phyloP scores from a whole-genome alignment of 2,329 filamentous ascomycete genomes.

The Sporothrix dimorphospora region DNA sequence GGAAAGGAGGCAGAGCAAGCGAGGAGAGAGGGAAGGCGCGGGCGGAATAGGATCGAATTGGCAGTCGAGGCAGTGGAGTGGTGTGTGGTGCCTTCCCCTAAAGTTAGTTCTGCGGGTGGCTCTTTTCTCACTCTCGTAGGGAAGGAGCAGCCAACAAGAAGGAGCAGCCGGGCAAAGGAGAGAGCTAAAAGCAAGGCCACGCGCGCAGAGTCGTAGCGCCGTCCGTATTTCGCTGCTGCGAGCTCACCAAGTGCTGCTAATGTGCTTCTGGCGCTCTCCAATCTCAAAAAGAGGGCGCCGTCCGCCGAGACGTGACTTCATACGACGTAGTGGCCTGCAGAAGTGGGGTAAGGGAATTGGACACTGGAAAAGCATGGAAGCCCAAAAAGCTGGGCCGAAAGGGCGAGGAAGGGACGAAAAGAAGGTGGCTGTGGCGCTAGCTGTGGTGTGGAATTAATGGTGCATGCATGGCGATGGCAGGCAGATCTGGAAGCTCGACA shows the following conservation, averaged over 20 bases:
- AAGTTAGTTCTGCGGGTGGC: not conserved
- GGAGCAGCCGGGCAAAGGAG: not conserved
- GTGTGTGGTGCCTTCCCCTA: slow-evolving; percentile 12
- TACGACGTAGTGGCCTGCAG: not conserved
- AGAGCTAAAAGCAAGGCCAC: slow-evolving; percentile 1
- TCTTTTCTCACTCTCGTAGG: not conserved
- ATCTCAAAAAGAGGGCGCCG: slow-evolving; percentile 13
- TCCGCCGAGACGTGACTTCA: slow-evolving; percentile 5
- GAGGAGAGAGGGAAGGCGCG: slow-evolving; percentile 14
- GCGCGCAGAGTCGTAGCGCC: slow-evolving; percentile 9
- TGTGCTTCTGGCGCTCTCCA: not conserved
- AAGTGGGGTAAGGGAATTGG: slow-evolving; percentile 20
- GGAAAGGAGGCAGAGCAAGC: slow-evolving; percentile 21
- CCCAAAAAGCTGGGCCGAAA: not conserved
- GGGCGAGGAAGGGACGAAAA: not conserved
- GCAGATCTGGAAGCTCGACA: not conserved
- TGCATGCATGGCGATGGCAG: not conserved
- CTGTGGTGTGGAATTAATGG: slow-evolving; percentile 3
- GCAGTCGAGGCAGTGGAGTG: not conserved
- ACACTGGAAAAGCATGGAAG: slow-evolving; percentile 6
- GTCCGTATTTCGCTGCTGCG: not conserved
- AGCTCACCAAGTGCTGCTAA: not conserved
- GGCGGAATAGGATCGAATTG: slow-evolving; percentile 15
- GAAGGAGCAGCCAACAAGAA: not conserved
- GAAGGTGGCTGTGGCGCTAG: slow-evolving; percentile 21